Evolutionary conservation across 768 basidiomycete genomes (phyloP).

Genomic region (Agrocybe praecox): DNA sequence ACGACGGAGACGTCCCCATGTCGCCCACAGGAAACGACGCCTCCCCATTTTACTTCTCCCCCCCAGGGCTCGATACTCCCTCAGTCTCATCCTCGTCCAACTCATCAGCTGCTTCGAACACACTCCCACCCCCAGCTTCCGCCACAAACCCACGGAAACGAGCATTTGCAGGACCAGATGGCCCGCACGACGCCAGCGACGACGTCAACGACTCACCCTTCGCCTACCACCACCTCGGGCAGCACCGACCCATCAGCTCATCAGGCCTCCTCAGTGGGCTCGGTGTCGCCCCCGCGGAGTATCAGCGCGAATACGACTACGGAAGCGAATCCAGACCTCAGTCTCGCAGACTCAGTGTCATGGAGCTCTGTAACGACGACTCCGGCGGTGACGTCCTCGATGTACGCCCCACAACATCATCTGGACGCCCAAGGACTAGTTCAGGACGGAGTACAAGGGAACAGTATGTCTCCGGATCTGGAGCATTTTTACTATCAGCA

Average conservation of each 20-base stretch:
- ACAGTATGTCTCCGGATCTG: constrained; percentile 22
- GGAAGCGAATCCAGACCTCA: constrained; percentile 76
- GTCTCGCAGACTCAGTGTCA: constrained; percentile 79
- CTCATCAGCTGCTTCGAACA: constrained; percentile 30
- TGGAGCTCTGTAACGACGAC: constrained; percentile 86
- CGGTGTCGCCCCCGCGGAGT: constrained; percentile 23
- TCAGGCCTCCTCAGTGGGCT: background rate
- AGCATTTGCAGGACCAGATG: constrained; percentile 61
- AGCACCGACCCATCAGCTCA: background rate
- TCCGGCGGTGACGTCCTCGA: constrained; percentile 36
- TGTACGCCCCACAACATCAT: constrained; percentile 4
- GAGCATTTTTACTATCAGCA: constrained; percentile 42
- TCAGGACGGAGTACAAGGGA: background rate
- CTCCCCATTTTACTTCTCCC: constrained; percentile 81
- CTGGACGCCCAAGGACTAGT: constrained; percentile 3
- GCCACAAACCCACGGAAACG: constrained; percentile 61
- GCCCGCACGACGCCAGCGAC: constrained; percentile 32
- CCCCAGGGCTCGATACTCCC: constrained; percentile 44
- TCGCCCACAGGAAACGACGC: constrained; percentile 41
- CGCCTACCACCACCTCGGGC: background rate
- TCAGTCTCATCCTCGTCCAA: constrained; percentile 22
- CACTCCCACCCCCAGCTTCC: constrained; percentile 3
- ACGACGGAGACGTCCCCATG: constrained; percentile 11
- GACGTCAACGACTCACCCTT: background rate
- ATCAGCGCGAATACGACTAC: constrained; percentile 55